These are phyloP conservation scores for Neoarthrinium moseri DNA, from an alignment of 2,329 filamentous ascomycete genomes.

Conservation along the genomic window DNA sequence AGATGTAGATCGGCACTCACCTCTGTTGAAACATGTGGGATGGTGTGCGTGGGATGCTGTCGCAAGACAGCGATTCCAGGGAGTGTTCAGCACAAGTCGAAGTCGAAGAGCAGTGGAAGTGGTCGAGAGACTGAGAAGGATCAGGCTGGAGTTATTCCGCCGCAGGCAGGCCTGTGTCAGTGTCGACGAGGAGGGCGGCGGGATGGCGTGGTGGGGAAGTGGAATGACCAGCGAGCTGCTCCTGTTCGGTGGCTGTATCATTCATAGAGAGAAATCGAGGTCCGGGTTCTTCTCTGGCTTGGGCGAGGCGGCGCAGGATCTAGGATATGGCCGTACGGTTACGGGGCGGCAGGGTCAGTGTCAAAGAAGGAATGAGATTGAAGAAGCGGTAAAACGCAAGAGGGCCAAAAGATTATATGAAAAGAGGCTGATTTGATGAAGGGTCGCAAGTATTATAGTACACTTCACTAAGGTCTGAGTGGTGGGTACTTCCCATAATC, in stretches of 20 bases:
- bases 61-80: conserved; percentile 25
- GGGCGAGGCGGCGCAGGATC: not conserved
- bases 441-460: conserved; percentile 13
- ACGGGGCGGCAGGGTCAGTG: not conserved
- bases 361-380: not conserved
- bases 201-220: not conserved
- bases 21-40: conserved; percentile 30
- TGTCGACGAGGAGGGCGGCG: not conserved
- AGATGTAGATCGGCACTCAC: conserved; percentile 16
- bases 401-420: conserved; percentile 11
- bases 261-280: not conserved
- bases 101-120: not conserved
- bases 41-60: conserved; percentile 21
- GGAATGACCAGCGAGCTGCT: not conserved
- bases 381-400: conserved; percentile 9
- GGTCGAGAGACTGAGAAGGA: not conserved
- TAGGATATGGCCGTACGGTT: not conserved
- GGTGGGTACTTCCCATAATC: conserved; percentile 11
- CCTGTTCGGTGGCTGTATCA: not conserved
- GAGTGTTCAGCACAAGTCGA: conserved; percentile 18
- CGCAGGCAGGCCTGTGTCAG: not conserved
- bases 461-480: conserved; percentile 11
- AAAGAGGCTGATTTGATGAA: conserved; percentile 11
- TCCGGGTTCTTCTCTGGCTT: not conserved
- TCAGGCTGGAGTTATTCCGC: conserved; percentile 3